phyloP scores from a whole-genome alignment of 2,329 filamentous ascomycete species.

The Talaromyces sp. region DNA sequence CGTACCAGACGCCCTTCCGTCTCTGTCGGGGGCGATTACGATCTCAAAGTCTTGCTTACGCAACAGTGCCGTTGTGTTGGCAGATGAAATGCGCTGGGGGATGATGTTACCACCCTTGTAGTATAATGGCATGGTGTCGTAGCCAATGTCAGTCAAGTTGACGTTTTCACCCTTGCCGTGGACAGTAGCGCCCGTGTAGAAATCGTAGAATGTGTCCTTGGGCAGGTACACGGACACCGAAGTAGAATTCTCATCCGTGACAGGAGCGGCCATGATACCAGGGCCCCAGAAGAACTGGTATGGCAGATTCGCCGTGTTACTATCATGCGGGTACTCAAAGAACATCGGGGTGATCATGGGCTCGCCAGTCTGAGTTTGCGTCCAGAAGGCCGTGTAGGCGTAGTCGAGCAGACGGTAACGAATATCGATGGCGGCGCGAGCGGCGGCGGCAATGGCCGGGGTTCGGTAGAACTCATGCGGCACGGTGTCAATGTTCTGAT shows the following conservation, averaged over 20 bases:
- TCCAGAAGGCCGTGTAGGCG: conserved; percentile 67
- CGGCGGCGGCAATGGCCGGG: conserved; percentile 58
- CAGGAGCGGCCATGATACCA: conserved; percentile 53
- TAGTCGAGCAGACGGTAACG: conserved; percentile 78
- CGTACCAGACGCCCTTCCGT: conserved; percentile 61
- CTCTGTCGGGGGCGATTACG: conserved; percentile 59
- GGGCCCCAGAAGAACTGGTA: conserved; percentile 59
- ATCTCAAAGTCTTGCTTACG: conserved; percentile 65
- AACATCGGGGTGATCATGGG: conserved; percentile 67
- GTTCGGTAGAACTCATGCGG: conserved; percentile 71
- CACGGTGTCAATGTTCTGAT: conserved; percentile 54
- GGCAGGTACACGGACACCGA: conserved; percentile 54
- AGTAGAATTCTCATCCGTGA: conserved; percentile 49
- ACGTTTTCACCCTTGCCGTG: conserved; percentile 43
- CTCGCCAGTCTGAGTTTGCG: conserved; percentile 56
- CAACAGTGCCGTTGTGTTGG: conserved; percentile 58
- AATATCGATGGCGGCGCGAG: conserved; percentile 63
- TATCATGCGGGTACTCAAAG: conserved; percentile 62
- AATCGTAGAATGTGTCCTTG: conserved; percentile 58
- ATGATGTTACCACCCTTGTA: conserved; percentile 59
- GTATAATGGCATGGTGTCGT: conserved; percentile 58
- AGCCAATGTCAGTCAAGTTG: conserved; percentile 42
- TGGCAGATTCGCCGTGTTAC: conserved; percentile 49
- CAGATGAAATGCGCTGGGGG: conserved; percentile 50
- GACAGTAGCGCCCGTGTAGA: conserved; percentile 48